Base-by-base conservation (phyloP, 805 yeast genomes). In the Ogataea dorogensis region DNA sequence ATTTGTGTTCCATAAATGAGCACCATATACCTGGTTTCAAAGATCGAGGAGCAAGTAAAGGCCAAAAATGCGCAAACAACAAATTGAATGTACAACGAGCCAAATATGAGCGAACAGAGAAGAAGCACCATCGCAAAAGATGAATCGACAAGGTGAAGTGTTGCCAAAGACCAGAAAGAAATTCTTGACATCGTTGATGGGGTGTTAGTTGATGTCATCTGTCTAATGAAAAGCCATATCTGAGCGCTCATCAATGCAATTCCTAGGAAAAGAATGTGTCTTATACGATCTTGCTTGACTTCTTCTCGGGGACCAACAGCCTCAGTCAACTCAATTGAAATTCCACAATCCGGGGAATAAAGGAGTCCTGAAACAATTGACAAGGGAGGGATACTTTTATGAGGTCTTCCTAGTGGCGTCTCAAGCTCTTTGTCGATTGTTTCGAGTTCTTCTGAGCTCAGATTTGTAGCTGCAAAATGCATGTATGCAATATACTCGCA, bases 341-440 rank as follows among this genome's bases (percentile, higher is more conserved):
- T 53, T 0, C 89, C 95, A 65, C 98, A 89, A 54, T 89, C 95
- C 0, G 97, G 97, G 0, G 96, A 86, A 52, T 85, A 88, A 13
- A 86, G 41, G 10, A 86, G 44, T 5, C 82, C 87, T 8, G 71
- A 60, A 2, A 70, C 56, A 7, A 89, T 50, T 20, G 62, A 63
- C 12, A 89, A 46, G 0, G 58, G 50, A 0, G 96, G 96, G 5
- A 81, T 54, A 1, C 52, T 41, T 12, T 72, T 69, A 11, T 79
- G 71, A 2, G 96, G 96, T 42, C 84, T 65, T 0, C 97, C 97
- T n/a, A 73, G 54, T 1, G 96, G 97, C 43, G 71, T 65, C 8
- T 47, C 55, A 14, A 88, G 61, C 56, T 89, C 98, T 23, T 76
- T 71, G 47, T 89, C 96, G 19, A 89, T 77, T 31, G 64, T 63